A percentile compares a stretch with the other conserved stretches of the same genome.
phyloP scores from a whole-genome alignment of 805 yeast species.

The Zygotorulaspora sp. region DNA sequence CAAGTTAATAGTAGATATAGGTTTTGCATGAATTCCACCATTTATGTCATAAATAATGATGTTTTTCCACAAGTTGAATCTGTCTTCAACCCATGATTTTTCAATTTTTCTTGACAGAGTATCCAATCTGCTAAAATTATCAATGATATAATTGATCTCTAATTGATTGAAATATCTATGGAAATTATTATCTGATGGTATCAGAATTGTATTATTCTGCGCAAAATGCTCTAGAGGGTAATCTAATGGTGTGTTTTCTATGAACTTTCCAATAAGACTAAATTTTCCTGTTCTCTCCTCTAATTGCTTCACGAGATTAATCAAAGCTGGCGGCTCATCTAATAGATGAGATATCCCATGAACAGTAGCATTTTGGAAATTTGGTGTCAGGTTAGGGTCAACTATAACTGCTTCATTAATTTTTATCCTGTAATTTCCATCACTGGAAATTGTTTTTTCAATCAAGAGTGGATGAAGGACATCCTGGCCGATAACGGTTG shows the following conservation, averaged over 20 bases:
- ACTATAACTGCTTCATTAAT: conserved; percentile 39
- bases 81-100: conserved; percentile 22
- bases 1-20: conserved; percentile 21
- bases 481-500: conserved; percentile 16
- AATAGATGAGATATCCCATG: conserved; percentile 56
- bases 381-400: conserved; percentile 54
- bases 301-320: conserved; percentile 34
- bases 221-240: conserved; percentile 12
- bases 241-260: conserved; percentile 5
- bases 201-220: conserved; percentile 40
- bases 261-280: conserved; percentile 8
- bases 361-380: conserved; percentile 58
- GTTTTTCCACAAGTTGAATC: conserved; percentile 23
- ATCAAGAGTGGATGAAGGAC: conserved; percentile 22
- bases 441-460: conserved; percentile 12
- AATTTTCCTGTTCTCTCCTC: conserved; percentile 5
- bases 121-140: conserved; percentile 14
- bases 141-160: conserved; percentile 43
- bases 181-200: conserved; percentile 44
- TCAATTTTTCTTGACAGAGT: conserved; percentile 10
- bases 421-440: conserved; percentile 30
- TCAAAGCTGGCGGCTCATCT: conserved; percentile 35
- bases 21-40: conserved; percentile 40
- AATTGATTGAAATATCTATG: conserved; percentile 36
- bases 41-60: conserved; percentile 40